phyloP scores from a whole-genome alignment of 2,329 filamentous ascomycete genomes.

The Cladosporium sphaerospermum region DNA sequence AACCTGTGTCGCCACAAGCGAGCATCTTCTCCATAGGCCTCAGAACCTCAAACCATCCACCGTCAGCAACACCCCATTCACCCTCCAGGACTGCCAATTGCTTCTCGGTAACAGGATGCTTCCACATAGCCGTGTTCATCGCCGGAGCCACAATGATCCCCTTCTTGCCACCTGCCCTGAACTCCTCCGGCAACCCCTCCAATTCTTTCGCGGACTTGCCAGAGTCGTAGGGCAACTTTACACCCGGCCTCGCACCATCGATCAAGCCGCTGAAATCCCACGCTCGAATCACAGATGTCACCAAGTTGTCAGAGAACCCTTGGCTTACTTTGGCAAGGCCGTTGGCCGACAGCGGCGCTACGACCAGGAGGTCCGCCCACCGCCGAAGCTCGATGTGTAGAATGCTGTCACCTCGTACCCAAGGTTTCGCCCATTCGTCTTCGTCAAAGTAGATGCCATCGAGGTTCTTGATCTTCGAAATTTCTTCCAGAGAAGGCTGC shows the following conservation, averaged over 20 bases:
- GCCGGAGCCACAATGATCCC: slow-evolving; percentile 70
- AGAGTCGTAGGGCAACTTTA: slow-evolving; percentile 17
- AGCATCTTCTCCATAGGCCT: slow-evolving; percentile 67
- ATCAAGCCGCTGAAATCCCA: slow-evolving; percentile 73
- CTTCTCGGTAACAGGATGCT: slow-evolving; percentile 69
- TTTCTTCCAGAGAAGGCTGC: slow-evolving; percentile 60
- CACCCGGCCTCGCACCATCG: slow-evolving; percentile 35
- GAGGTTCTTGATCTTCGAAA: slow-evolving; percentile 61
- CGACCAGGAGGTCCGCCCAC: slow-evolving; percentile 73
- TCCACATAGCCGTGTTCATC: slow-evolving; percentile 92
- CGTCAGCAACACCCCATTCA: slow-evolving; percentile 59
- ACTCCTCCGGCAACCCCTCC: slow-evolving; percentile 11
- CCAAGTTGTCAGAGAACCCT: slow-evolving; percentile 71
- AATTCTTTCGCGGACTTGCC: slow-evolving; percentile 7
- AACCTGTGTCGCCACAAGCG: slow-evolving; percentile 78
- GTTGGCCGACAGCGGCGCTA: slow-evolving; percentile 80
- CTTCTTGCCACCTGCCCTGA: slow-evolving; percentile 43
- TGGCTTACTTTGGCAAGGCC: slow-evolving; percentile 74
- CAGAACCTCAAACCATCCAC: slow-evolving; percentile 62
- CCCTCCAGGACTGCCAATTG: slow-evolving; percentile 65
- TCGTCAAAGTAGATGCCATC: slow-evolving; percentile 75
- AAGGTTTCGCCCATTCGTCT: slow-evolving; percentile 78
- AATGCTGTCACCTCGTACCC: slow-evolving; percentile 72
- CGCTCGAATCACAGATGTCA: slow-evolving; percentile 68
- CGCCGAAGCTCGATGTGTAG: slow-evolving; percentile 83